A percentile compares a stretch with the other conserved stretches of the same genome.
These are phyloP conservation scores for Echites panduratus DNA, from an alignment of 257 asterid species.

Conservation along the genomic window DNA sequence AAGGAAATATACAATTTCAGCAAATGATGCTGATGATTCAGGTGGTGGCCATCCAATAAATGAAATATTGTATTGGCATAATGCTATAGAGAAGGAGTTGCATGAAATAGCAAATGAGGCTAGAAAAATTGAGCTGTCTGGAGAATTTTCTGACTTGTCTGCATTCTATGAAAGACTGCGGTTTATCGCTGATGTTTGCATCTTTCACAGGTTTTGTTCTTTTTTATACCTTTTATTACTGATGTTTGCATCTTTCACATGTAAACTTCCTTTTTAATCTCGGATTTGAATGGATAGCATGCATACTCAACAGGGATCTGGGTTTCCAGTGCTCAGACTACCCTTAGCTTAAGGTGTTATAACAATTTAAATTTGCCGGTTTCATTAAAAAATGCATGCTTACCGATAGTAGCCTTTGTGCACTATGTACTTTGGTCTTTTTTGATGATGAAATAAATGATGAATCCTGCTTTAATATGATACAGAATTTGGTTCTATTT, in stretches of 20 bases:
- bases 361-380: too few relatives aligned
- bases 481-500: too few relatives aligned
- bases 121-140: slow-evolving; percentile 32
- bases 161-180: slow-evolving; percentile 35
- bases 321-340: not conserved
- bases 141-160: slow-evolving; percentile 37
- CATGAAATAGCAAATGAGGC: slow-evolving; percentile 34
- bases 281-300: not conserved
- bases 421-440: too few relatives aligned
- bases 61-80: slow-evolving; percentile 46
- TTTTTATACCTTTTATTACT: too few relatives aligned
- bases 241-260: too few relatives aligned
- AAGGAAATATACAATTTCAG: slow-evolving; percentile 23
- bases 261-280: not conserved
- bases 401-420: too few relatives aligned
- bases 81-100: slow-evolving; percentile 36
- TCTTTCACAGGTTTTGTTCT: slow-evolving; percentile 39
- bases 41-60: slow-evolving; percentile 28
- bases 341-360: too few relatives aligned
- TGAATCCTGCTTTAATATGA: too few relatives aligned
- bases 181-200: slow-evolving; percentile 44
- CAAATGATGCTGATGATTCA: slow-evolving; percentile 20
- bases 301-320: not conserved
- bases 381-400: too few relatives aligned
- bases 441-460: too few relatives aligned